Conservation (phyloP, 345 rosid species). For the Excoecaria agallocha region DNA sequence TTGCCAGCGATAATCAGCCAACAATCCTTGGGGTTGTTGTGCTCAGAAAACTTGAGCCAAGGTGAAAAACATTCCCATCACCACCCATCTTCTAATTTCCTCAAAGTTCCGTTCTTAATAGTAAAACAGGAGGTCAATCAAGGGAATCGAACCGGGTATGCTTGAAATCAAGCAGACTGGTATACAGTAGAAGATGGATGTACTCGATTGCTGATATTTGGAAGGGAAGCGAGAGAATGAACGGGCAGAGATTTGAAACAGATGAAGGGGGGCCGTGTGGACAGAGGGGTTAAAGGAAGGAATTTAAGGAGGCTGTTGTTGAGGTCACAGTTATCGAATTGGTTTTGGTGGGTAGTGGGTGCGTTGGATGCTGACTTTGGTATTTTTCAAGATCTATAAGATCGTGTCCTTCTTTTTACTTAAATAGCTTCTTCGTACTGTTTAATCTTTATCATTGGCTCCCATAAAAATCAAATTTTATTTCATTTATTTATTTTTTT, state of each 20-base stretch:
- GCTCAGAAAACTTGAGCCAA: slow-evolving; percentile 66
- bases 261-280: background rate
- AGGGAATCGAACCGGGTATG: background rate
- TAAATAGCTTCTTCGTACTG: no score
- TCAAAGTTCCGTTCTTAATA: background rate
- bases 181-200: background rate
- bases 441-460: no score
- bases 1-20: slow-evolving; percentile 69
- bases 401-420: no score
- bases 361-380: background rate
- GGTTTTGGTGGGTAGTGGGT: background rate
- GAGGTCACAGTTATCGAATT: background rate
- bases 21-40: slow-evolving; percentile 52
- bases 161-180: background rate
- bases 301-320: background rate
- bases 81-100: slow-evolving; percentile 35
- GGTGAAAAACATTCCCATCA: slow-evolving; percentile 52
- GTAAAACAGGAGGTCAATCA: no score
- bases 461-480: no score
- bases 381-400: background rate
- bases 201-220: background rate
- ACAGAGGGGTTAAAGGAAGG: background rate
- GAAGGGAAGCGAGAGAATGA: background rate
- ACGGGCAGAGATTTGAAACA: background rate
- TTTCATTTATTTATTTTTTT: no score